Conservation (phyloP, 2,329 filamentous ascomycete species). For the Neurospora sp. region DNA sequence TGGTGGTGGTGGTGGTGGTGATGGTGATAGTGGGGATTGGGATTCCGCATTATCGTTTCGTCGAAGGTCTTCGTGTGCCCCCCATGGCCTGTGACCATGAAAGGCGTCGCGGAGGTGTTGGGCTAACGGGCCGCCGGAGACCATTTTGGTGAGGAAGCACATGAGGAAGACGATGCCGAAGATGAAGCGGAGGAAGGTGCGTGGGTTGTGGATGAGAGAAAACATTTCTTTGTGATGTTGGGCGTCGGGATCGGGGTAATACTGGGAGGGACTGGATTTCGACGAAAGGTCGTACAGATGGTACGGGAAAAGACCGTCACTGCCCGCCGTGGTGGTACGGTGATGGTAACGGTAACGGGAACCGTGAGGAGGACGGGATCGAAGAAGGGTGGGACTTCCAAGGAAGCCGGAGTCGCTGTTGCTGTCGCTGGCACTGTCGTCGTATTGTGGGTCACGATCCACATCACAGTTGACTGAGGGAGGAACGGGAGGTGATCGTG, state of each 20-base stretch:
- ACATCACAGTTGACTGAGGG: not conserved
- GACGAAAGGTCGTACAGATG: not conserved
- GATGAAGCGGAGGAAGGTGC: not conserved
- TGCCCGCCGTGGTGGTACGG: not conserved
- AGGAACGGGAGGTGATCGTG: not conserved
- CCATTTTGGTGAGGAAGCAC: not conserved
- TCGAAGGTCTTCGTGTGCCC: not conserved
- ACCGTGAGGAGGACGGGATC: not conserved
- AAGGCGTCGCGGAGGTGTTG: not conserved
- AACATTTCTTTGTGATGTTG: not conserved
- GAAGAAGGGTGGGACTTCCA: not conserved
- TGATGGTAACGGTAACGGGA: not conserved
- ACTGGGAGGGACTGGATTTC: not conserved
- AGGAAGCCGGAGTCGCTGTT: not conserved
- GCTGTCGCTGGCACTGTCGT: not conserved
- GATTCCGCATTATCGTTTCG: not conserved
- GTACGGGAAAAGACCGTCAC: not conserved
- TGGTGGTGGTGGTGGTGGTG: too few relatives aligned
- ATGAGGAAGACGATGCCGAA: not conserved
- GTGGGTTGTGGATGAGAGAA: not conserved
- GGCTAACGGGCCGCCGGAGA: not conserved
- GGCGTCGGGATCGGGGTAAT: not conserved
- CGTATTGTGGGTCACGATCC: not conserved
- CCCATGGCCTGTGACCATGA: not conserved
- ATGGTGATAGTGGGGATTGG: not conserved